phyloP scores from a whole-genome alignment of 2,329 filamentous ascomycete genomes.

The Aaosphaeria arxii region DNA sequence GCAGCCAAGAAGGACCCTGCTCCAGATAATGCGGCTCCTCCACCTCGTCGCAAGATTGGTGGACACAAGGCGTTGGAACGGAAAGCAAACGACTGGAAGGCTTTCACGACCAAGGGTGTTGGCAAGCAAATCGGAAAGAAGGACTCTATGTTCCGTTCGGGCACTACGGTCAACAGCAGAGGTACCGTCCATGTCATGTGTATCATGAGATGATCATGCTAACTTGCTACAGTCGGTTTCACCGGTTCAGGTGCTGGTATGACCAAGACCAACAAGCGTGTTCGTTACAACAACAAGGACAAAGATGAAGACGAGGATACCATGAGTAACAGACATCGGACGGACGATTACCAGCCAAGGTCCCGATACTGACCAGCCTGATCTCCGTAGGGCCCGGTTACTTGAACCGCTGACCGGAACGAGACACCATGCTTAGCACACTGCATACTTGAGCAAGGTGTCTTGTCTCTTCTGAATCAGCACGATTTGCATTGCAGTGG shows the following conservation, averaged over 20 bases:
- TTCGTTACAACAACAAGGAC: constrained; percentile 71
- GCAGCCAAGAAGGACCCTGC: constrained; percentile 62
- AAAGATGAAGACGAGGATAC: constrained; percentile 15
- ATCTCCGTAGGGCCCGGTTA: no score
- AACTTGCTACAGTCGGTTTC: constrained; percentile 71
- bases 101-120: constrained; percentile 74
- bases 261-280: constrained; percentile 84
- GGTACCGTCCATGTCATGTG: constrained; percentile 54
- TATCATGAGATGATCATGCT: constrained; percentile 9
- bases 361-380: no score
- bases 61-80: constrained; percentile 89
- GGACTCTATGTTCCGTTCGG: constrained; percentile 95
- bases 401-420: not conserved
- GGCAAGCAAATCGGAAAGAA: constrained; percentile 72
- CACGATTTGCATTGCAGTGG: no score
- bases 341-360: not conserved
- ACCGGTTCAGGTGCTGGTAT: constrained; percentile 93
- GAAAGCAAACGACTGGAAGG: constrained; percentile 91
- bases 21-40: constrained; percentile 58
- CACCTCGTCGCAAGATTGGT: constrained; percentile 73
- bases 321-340: not conserved
- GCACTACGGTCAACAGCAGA: constrained; percentile 80
- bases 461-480: no score
- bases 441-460: no score
- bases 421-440: no score